A percentile compares a stretch with the other conserved stretches of the same genome.
Conservation (phyloP, 139 green algal genomes). For the Chlorokybus atmophyticus region DNA sequence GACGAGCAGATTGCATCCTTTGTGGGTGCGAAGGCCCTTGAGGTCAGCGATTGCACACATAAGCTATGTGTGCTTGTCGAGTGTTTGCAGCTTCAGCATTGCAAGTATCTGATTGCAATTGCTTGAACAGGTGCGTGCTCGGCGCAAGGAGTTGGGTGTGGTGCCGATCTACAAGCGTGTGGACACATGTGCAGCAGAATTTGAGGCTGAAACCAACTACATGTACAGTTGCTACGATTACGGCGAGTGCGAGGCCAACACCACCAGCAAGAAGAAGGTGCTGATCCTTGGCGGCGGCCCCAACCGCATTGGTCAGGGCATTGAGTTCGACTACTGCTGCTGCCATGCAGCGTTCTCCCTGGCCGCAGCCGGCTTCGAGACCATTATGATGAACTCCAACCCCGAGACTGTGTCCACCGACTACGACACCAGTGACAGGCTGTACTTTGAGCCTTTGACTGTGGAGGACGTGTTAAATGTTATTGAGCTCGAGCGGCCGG, state of each 20-base stretch:
- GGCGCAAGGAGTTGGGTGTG: slow-evolving; percentile 54
- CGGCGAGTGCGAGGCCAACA: slow-evolving; percentile 61
- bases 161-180: slow-evolving; percentile 83
- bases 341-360: slow-evolving; percentile 95
- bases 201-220: slow-evolving; percentile 94
- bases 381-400: slow-evolving; percentile 99
- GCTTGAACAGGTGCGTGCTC: slow-evolving; percentile 37
- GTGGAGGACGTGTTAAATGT: slow-evolving; percentile 92
- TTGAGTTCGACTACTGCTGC: slow-evolving; percentile 99
- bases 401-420: slow-evolving; percentile 92
- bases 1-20: slow-evolving; percentile 72
- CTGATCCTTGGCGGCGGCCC: slow-evolving; percentile 97
- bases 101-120: neutral
- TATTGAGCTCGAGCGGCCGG: slow-evolving; percentile 79
- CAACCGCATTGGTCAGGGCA: slow-evolving; percentile 98
- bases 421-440: slow-evolving; percentile 92
- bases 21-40: slow-evolving; percentile 6
- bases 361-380: slow-evolving; percentile 72
- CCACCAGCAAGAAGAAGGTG: slow-evolving; percentile 57
- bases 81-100: neutral
- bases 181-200: slow-evolving; percentile 98
- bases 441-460: slow-evolving; percentile 98
- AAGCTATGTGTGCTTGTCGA: neutral
- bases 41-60: slow-evolving; percentile 18
- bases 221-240: slow-evolving; percentile 76